A percentile compares a stretch with the other conserved stretches of the same genome.
Evolutionary conservation across 768 basidiomycete genomes (phyloP).

Genomic region (Suillus weaverae): DNA sequence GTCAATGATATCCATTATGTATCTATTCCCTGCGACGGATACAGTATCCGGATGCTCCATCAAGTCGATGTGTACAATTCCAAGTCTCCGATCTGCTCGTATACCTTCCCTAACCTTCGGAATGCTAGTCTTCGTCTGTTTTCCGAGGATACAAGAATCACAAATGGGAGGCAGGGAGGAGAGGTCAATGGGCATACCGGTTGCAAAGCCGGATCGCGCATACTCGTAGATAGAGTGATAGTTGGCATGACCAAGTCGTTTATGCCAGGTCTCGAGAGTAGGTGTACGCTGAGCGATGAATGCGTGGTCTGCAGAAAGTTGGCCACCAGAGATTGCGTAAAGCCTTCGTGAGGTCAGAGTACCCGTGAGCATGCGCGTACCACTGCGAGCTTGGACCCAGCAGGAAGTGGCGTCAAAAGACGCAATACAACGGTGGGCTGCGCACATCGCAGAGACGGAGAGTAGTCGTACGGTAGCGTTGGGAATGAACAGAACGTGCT

Average conservation of each 20-base stretch:
- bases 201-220: neutral
- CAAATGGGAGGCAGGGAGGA: conserved; percentile 18
- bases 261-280: conserved; percentile 29
- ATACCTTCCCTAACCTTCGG: conserved; percentile 19
- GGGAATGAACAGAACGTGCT: too few species aligned
- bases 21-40: neutral
- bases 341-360: too few species aligned
- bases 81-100: conserved; percentile 19
- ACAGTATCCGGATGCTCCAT: conserved; percentile 13
- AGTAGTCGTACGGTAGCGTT: too few species aligned
- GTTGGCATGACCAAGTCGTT: conserved; percentile 28
- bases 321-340: neutral
- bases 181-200: conserved; percentile 9
- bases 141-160: neutral
- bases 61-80: conserved; percentile 28
- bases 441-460: too few species aligned
- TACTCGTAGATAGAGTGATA: conserved; percentile 28
- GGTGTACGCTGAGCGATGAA: conserved; percentile 11
- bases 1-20: conserved; percentile 13
- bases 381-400: too few species aligned
- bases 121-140: neutral
- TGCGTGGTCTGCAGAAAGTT: conserved; percentile 16
- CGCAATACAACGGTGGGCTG: too few species aligned
- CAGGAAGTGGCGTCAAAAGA: too few species aligned
- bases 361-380: too few species aligned